Conservation (phyloP, 1,139 yeast genomes). For the Debaryomyces psychrophilus region DNA sequence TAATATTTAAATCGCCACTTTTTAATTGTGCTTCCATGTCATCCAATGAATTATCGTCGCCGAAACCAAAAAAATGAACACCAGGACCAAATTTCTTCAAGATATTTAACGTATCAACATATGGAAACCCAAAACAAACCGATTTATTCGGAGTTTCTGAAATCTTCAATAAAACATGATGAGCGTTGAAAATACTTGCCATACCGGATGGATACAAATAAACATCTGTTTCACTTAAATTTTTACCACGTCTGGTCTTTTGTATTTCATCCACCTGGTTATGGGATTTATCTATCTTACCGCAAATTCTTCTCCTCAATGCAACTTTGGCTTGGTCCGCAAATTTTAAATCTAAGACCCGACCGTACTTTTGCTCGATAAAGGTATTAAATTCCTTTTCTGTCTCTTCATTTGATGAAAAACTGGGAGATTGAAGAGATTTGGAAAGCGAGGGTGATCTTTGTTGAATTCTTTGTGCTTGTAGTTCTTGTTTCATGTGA, state of each 20-base stretch:
- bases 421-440: constrained; percentile 24
- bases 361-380: constrained; percentile 87
- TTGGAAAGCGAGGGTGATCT: constrained; percentile 37
- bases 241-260: constrained; percentile 34
- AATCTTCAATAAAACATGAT: constrained; percentile 55
- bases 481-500: constrained; percentile 38
- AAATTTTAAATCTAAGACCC: constrained; percentile 78
- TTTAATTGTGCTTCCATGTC: constrained; percentile 64
- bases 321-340: constrained; percentile 77
- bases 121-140: constrained; percentile 93
- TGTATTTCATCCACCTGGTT: constrained; percentile 36
- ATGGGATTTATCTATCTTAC: constrained; percentile 56
- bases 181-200: constrained; percentile 88
- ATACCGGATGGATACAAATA: constrained; percentile 88
- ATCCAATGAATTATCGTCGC: constrained; percentile 72
- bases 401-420: constrained; percentile 32
- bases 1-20: constrained; percentile 63
- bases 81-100: constrained; percentile 89
- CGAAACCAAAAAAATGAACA: constrained; percentile 79
- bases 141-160: constrained; percentile 54
- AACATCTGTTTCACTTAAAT: constrained; percentile 63
- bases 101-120: constrained; percentile 87
- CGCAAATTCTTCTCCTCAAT: constrained; percentile 73
- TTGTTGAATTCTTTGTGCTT: constrained; percentile 41
- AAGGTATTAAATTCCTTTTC: constrained; percentile 65